Percentiles rank a stretch among this genome's conserved stretches.
phyloP scores from a whole-genome alignment of 371 early-diverging fungal species.

The Batrachochytrium dendrobatidis region DNA sequence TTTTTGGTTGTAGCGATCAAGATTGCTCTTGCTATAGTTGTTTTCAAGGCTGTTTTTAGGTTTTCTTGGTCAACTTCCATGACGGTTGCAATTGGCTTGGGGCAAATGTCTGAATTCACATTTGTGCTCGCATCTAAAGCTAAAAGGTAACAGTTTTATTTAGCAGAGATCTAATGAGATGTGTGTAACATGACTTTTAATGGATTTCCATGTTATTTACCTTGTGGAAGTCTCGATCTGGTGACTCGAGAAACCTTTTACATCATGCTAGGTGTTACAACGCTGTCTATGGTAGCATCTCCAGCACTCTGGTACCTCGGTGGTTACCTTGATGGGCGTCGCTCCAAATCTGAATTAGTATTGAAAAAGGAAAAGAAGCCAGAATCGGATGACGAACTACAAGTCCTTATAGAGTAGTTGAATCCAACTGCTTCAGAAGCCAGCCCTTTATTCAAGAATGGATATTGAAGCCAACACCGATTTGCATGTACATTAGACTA shows the following conservation, averaged over 20 bases:
- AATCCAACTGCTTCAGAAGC: too few relatives aligned
- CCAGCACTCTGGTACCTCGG: slow-evolving; percentile 38
- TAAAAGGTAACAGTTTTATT: slow-evolving; percentile 32
- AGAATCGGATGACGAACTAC: neutral
- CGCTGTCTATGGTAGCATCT: slow-evolving; percentile 46
- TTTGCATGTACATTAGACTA: too few relatives aligned
- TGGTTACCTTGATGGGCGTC: neutral
- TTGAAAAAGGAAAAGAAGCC: neutral
- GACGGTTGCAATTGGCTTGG: slow-evolving; percentile 47
- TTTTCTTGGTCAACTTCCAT: slow-evolving; percentile 34
- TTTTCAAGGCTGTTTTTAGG: slow-evolving; percentile 34
- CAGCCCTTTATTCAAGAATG: too few relatives aligned
- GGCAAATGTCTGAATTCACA: slow-evolving; percentile 56
- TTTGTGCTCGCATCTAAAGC: slow-evolving; percentile 55
- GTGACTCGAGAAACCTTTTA: slow-evolving; percentile 54
- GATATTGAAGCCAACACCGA: too few relatives aligned
- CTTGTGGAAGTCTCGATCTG: too few relatives aligned
- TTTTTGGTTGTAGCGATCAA: slow-evolving; percentile 48
- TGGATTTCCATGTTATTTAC: too few relatives aligned
- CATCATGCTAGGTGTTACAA: slow-evolving; percentile 47
- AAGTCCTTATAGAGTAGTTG: neutral
- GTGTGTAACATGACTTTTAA: too few relatives aligned
- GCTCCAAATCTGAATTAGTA: neutral
- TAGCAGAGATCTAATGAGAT: too few relatives aligned
- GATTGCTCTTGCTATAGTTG: slow-evolving; percentile 30